These are phyloP conservation scores for Exophiala mesophila DNA, from an alignment of 2,329 filamentous ascomycete genomes.

Conservation along the genomic window DNA sequence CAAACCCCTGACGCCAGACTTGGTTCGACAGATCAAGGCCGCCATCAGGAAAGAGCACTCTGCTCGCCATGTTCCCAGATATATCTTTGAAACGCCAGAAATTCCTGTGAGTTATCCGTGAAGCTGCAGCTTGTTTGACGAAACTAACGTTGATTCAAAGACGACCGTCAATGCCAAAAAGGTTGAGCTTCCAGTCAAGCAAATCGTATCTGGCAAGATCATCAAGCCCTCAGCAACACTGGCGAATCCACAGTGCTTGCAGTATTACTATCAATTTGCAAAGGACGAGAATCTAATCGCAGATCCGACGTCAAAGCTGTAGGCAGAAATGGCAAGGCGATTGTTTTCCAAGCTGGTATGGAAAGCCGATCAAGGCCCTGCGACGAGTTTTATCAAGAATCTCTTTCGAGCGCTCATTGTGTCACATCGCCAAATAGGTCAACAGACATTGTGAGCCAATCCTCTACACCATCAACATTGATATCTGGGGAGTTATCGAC, in stretches of 20 bases:
- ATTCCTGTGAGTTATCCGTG: constrained; percentile 56
- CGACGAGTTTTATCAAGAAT: too few relatives aligned
- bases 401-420: too few relatives aligned
- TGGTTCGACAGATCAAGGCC: constrained; percentile 57
- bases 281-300: constrained; percentile 55
- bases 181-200: constrained; percentile 77
- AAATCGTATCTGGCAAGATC: constrained; percentile 69
- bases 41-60: constrained; percentile 62
- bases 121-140: too few relatives aligned
- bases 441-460: too few relatives aligned
- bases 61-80: constrained; percentile 69
- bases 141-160: constrained; percentile 53
- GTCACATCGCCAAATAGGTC: too few relatives aligned
- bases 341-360: too few relatives aligned
- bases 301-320: constrained; percentile 11
- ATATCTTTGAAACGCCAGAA: constrained; percentile 71
- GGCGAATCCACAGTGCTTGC: constrained; percentile 67
- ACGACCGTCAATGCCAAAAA: constrained; percentile 81
- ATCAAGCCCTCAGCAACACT: constrained; percentile 73
- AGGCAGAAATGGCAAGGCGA: too few relatives aligned
- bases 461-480: background rate
- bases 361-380: too few relatives aligned
- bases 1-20: constrained; percentile 45
- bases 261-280: constrained; percentile 75
- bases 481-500: background rate